Evolutionary conservation across 805 yeast species (phyloP).

Genomic region (Starmerella khaoyaiensis): DNA sequence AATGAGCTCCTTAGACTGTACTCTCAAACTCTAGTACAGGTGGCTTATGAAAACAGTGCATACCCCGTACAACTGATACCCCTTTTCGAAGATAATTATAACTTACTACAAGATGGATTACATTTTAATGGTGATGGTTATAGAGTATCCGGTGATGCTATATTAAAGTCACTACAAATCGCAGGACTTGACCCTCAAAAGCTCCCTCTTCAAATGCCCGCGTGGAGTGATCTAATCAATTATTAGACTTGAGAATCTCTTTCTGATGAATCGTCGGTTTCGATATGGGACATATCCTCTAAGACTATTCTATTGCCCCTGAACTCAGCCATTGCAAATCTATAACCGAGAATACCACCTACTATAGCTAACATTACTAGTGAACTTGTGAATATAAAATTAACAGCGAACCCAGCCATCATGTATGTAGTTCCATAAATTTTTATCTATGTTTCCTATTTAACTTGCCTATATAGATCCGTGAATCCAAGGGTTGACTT

Average conservation of each 20-base stretch:
- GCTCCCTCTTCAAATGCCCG: too few species aligned
- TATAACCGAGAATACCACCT: neutral
- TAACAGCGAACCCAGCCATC: neutral
- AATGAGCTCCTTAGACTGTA: neutral
- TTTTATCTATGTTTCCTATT: too few species aligned
- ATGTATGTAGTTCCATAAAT: too few species aligned
- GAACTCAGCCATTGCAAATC: slow-evolving; percentile 2
- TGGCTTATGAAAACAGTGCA: neutral
- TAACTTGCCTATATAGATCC: too few species aligned
- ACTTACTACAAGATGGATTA: slow-evolving; percentile 40
- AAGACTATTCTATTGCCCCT: neutral
- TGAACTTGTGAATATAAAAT: neutral
- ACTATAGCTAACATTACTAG: neutral
- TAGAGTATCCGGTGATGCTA: slow-evolving; percentile 15
- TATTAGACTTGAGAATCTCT: too few species aligned
- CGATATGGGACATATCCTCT: neutral
- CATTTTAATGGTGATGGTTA: slow-evolving; percentile 49
- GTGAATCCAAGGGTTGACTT: too few species aligned
- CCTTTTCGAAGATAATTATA: slow-evolving; percentile 31
- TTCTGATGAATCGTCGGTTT: too few species aligned
- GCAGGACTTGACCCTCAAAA: too few species aligned
- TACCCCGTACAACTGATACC: slow-evolving; percentile 47
- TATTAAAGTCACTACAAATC: neutral
- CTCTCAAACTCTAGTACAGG: neutral
- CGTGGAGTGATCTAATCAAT: too few species aligned